Base-by-base conservation (phyloP, 352 stramenopile genomes). In the Proteromonas lacertae region DNA sequence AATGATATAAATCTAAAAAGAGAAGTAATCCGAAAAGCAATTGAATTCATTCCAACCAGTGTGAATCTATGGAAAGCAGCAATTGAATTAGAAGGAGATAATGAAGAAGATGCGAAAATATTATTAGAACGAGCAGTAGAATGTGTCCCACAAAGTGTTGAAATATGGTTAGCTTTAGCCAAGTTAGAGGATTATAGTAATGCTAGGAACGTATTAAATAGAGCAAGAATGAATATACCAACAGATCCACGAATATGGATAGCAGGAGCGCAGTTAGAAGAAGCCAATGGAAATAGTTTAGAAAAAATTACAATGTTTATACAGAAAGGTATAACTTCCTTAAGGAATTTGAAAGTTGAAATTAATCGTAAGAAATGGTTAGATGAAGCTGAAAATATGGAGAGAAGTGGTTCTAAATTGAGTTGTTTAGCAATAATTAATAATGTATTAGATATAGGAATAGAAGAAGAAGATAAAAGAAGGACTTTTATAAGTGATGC, bases 41-140 rank as follows among this genome's bases (percentile, higher is more conserved):
- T 98, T 8, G 84, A 98, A 56, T 80, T 80, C 34, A 77, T 96
- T 34, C 82, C 83, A 0, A 81, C 80, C 38, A 91, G 71, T 4
- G 78, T 95, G 28, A 84, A 80, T 39, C 60, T 97, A 22, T 99
- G 87, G 87, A 95, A 94, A 45, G 73, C 75, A 25, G 68, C 90
- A 5, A 89, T 99, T 42, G 82, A 92, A 48, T 54, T 96, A 17
- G 87, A 97, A 59, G 73, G 92, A 41, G 17, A 21, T 21, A 18
- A 44, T 40, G 59, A 80, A 12, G 80, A 93, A 16, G 76, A 90
- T 44, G 87, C 84, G 1, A 60, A 70, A 0, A 58, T 97, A 32
- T 50, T 99, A 29, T 56, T 99, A 0, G 66, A 62, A 1, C 64
- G 84, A 13, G 87, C 87, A n/a, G 83, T 96, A 1, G 84, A 96